Evolutionary conservation across 2,329 filamentous ascomycete species (phyloP), one percentile per base, ranked within the genome.

Genomic region (Venturia effusa): DNA sequence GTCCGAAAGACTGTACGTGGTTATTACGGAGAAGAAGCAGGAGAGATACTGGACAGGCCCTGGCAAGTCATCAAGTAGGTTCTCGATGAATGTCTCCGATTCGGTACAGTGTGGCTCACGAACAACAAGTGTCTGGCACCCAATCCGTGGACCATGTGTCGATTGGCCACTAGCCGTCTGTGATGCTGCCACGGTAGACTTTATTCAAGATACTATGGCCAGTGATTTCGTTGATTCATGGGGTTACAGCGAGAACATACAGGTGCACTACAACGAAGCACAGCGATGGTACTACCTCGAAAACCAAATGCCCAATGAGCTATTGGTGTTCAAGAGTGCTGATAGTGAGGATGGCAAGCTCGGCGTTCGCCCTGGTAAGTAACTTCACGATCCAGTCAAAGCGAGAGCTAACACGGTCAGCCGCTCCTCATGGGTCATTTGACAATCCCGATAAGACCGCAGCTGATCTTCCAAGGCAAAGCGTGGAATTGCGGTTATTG

Each of bases 271-370:
- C 61, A 65, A 62, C 60, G 32, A 59, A 24, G 48, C 61, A 24
- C 66, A 67, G 55, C 45, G 39, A 48, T 67, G 66, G 65, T 67
- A 66, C 43, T 67, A 66, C 60, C 61, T 65, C 30, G 40, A 55
- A 32, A 55, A 65, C 37, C 63, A 66, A 40, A 30, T 43, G 48
- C 39, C 62, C 34, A 30, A 59, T 37, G 64, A 66, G 41, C 27
- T 66, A n/a, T 17, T 64, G 30, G 63, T 63, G n/a, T 64, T 64
- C 59, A 32, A 59, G 22, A 55, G 61, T 22, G 61, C 62, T 30
- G 62, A 64, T n/a, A 64, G 55, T 19, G 62, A 64, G 22, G 54
- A 61, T 30, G 27, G 34, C 19, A 37, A 61, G 34, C 27, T 30
- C 32, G 61, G 22, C 45, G 45, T 48, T 48, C 45, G 24, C 27